phyloP scores from a whole-genome alignment of 2,329 filamentous ascomycete species.

The Ophiostoma pallidulum region DNA sequence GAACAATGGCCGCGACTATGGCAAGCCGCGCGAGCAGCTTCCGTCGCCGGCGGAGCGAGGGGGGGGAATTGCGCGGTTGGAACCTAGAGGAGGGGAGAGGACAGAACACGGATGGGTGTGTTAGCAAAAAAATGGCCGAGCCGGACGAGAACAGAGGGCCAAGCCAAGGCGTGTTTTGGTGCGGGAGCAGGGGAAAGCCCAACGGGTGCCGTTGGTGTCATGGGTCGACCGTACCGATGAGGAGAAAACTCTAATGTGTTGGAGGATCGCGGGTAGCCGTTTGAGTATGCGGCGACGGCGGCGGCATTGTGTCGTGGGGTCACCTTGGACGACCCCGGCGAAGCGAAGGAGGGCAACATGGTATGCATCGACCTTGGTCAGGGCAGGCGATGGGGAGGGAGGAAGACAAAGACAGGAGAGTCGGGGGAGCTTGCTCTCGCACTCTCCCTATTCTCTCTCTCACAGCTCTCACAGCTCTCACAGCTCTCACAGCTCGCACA shows the following conservation, averaged over 20 bases:
- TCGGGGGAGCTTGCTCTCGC: too few relatives aligned
- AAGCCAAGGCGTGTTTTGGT: too few relatives aligned
- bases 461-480: too few relatives aligned
- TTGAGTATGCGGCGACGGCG: constrained; percentile 57
- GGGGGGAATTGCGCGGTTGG: constrained; percentile 68
- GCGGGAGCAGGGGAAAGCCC: too few relatives aligned
- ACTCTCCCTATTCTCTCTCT: too few relatives aligned
- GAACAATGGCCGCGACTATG: constrained; percentile 45
- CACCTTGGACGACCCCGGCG: constrained; percentile 53
- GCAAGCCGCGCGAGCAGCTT: constrained; percentile 62
- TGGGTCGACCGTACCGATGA: constrained; percentile 80
- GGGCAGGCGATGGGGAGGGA: background rate
- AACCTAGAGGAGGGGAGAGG: constrained; percentile 47
- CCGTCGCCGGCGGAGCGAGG: constrained; percentile 61
- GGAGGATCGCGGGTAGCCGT: constrained; percentile 64
- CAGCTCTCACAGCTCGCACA: too few relatives aligned
- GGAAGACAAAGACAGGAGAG: background rate
- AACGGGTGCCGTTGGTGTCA: too few relatives aligned
- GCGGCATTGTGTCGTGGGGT: constrained; percentile 71
- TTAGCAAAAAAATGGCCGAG: background rate
- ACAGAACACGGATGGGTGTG: background rate
- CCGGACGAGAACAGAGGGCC: background rate
- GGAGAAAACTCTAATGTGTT: constrained; percentile 81
- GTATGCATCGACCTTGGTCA: constrained; percentile 8
- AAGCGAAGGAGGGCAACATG: constrained; percentile 54